Evolutionary conservation across 2,329 filamentous ascomycete species (phyloP).

Genomic region (Orbilia blumenaviensis): DNA sequence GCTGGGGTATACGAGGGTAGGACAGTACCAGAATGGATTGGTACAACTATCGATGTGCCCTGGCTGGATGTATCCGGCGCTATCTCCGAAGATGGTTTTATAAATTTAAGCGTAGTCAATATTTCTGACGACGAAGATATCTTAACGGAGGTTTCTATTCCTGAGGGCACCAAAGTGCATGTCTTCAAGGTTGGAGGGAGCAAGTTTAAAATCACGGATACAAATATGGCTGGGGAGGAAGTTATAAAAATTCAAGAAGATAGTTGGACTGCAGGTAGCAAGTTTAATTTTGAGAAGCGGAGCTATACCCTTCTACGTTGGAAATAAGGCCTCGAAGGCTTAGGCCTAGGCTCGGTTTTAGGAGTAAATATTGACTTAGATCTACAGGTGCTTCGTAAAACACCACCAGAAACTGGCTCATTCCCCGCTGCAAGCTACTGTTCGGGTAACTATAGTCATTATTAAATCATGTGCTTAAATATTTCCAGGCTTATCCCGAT

Average conservation of each 20-base stretch:
- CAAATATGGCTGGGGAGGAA: conserved; percentile 71
- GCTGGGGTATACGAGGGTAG: conserved; percentile 72
- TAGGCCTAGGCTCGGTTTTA: too few species aligned
- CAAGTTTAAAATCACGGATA: conserved; percentile 64
- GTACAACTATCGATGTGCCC: conserved; percentile 73
- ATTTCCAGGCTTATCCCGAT: too few species aligned
- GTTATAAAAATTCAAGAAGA: conserved; percentile 71
- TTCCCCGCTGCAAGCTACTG: too few species aligned
- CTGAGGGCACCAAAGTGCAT: conserved; percentile 64
- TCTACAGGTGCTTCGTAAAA: too few species aligned
- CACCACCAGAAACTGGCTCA: too few species aligned
- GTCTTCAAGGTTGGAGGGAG: conserved; percentile 72
- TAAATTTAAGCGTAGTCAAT: conserved; percentile 78
- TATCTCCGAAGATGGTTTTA: conserved; percentile 66
- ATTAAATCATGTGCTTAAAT: too few species aligned
- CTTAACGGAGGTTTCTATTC: conserved; percentile 67
- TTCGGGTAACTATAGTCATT: too few species aligned
- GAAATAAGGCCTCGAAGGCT: conserved; percentile 12
- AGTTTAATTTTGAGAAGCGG: conserved; percentile 74
- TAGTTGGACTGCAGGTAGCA: conserved; percentile 71
- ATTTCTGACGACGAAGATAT: conserved; percentile 71
- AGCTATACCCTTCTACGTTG: conserved; percentile 71
- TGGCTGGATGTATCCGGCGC: conserved; percentile 75
- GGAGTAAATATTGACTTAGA: too few species aligned
- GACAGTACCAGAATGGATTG: conserved; percentile 73